These are phyloP conservation scores for Phytophthora ohioensis DNA, from an alignment of 352 stramenopile species.

Conservation along the genomic window DNA sequence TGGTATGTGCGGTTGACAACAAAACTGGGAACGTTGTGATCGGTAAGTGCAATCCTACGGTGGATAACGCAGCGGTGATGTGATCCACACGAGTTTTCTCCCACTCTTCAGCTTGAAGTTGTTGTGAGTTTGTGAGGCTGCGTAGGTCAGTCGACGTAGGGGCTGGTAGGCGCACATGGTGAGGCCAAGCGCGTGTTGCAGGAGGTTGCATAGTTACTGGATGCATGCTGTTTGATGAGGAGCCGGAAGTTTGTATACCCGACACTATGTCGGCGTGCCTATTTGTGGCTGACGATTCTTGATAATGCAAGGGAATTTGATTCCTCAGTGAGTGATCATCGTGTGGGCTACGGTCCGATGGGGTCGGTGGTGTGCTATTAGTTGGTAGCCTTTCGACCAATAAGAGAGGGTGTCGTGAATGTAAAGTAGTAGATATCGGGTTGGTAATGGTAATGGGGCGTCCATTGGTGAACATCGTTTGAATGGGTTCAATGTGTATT, in stretches of 20 bases:
- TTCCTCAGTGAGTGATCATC: too few species aligned
- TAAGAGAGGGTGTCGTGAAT: neutral
- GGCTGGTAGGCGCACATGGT: neutral
- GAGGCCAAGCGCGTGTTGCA: too few species aligned
- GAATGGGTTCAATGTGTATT: neutral
- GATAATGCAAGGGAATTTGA: too few species aligned
- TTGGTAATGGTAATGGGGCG: neutral
- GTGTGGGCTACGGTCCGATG: too few species aligned
- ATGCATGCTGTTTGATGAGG: too few species aligned
- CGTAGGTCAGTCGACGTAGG: neutral
- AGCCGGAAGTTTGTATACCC: too few species aligned
- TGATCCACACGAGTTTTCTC: neutral
- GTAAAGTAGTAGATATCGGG: neutral
- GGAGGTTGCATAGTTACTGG: too few species aligned
- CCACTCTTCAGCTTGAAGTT: neutral
- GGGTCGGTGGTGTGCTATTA: neutral
- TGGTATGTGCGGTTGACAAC: neutral
- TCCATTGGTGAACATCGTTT: neutral
- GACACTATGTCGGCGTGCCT: too few species aligned
- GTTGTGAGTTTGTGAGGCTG: neutral
- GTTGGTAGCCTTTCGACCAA: neutral
- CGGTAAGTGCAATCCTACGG: neutral
- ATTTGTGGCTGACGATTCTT: too few species aligned
- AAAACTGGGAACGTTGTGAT: neutral
- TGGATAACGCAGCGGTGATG: neutral